Percentiles rank a stretch among this genome's conserved stretches.
These are phyloP conservation scores for Steccherinum ochraceum DNA, from an alignment of 768 basidiomycete genomes.

Conservation along the genomic window DNA sequence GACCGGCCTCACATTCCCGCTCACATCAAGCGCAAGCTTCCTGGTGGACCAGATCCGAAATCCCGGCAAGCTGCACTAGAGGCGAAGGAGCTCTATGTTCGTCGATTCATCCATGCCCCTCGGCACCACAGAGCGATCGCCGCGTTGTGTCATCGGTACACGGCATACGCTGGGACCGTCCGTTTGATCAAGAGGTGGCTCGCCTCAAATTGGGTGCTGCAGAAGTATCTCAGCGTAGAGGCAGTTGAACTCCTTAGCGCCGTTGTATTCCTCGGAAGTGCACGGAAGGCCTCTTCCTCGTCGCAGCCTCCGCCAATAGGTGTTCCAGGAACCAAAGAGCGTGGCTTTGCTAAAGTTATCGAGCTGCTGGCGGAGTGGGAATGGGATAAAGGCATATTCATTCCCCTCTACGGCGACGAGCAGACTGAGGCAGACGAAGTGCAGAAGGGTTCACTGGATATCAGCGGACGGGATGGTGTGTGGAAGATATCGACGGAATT, in stretches of 20 bases:
- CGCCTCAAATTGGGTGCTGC: conserved; percentile 81
- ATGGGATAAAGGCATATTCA: conserved; percentile 68
- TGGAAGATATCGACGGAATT: conserved; percentile 79
- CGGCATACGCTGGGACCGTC: conserved; percentile 79
- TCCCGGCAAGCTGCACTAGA: conserved; percentile 51
- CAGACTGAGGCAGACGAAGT: conserved; percentile 15
- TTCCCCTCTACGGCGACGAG: conserved; percentile 61
- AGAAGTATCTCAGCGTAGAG: conserved; percentile 67
- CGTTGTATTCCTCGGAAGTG: conserved; percentile 61
- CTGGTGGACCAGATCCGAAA: conserved; percentile 24
- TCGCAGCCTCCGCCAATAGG: conserved; percentile 29
- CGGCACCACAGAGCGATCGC: conserved; percentile 81
- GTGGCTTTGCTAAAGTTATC: conserved; percentile 72
- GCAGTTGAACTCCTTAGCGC: conserved; percentile 84
- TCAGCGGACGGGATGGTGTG: conserved; percentile 39
- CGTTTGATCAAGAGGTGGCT: conserved; percentile 92
- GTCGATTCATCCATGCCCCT: conserved; percentile 76
- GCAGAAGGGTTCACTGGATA: conserved; percentile 21
- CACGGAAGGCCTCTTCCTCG: conserved; percentile 21
- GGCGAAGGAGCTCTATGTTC: conserved; percentile 53
- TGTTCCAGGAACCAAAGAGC: conserved; percentile 70
- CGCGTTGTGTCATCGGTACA: conserved; percentile 69
- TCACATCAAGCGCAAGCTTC: conserved; percentile 12
- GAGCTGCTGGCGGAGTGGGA: conserved; percentile 76
- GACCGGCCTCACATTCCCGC: conserved; percentile 30